Percentiles rank a stretch among this genome's conserved stretches.
Evolutionary conservation across 2,329 filamentous ascomycete genomes (phyloP).

Genomic region (Atkinsonella hypoxylon): DNA sequence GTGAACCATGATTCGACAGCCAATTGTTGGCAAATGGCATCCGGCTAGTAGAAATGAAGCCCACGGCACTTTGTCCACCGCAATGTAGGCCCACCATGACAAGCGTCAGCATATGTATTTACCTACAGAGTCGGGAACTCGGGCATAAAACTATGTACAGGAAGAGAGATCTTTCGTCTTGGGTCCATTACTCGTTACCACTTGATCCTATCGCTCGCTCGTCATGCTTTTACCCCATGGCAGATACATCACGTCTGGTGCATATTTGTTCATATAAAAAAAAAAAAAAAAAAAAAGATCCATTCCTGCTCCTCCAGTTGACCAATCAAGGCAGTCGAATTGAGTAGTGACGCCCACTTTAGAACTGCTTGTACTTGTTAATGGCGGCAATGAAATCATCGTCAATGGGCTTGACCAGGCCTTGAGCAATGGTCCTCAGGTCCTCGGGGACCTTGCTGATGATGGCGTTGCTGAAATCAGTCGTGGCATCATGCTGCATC

Average conservation of each 20-base stretch:
- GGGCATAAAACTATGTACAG: neutral
- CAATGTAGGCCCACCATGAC: too few relatives aligned
- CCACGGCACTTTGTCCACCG: too few relatives aligned
- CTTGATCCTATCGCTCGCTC: neutral
- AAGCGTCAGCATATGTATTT: neutral
- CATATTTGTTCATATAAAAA: too few relatives aligned
- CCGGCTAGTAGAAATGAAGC: too few relatives aligned
- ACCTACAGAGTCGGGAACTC: neutral
- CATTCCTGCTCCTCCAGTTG: neutral
- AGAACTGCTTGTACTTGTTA: slow-evolving; percentile 5
- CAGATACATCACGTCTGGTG: neutral
- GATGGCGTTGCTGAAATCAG: slow-evolving; percentile 24
- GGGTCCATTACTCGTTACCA: neutral
- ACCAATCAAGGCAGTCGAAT: too few relatives aligned
- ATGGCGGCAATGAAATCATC: slow-evolving; percentile 27
- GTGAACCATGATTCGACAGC: too few relatives aligned
- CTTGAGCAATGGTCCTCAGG: slow-evolving; percentile 20
- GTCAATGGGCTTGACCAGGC: slow-evolving; percentile 25
- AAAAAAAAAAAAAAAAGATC: neutral
- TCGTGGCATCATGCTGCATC: slow-evolving; percentile 26
- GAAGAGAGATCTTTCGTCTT: neutral
- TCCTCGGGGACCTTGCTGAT: slow-evolving; percentile 27
- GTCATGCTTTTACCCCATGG: neutral
- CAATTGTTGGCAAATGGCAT: too few relatives aligned
- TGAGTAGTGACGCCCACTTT: neutral